A percentile compares a stretch with the other conserved stretches of the same genome.
phyloP scores from a whole-genome alignment of 2,329 filamentous ascomycete species.

The Beauveria bassiana region DNA sequence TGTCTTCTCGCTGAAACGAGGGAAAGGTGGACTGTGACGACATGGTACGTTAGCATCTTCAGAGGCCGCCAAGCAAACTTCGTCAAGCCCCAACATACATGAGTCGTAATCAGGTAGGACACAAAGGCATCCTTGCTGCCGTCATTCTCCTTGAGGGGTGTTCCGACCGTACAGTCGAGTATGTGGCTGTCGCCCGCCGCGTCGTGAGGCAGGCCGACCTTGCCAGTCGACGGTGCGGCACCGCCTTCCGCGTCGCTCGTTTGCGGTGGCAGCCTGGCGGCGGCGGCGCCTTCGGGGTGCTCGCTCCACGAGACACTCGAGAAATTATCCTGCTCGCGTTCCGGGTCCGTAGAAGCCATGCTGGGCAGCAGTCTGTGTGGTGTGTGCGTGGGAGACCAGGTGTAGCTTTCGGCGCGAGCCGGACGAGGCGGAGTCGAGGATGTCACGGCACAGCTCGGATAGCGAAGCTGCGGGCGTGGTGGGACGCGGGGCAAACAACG shows the following conservation, averaged over 20 bases:
- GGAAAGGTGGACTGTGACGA: constrained; percentile 74
- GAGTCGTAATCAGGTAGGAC: constrained; percentile 87
- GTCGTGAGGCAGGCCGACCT: constrained; percentile 34
- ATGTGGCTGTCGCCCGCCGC: constrained; percentile 62
- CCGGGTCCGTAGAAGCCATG: constrained; percentile 8
- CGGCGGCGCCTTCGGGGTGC: constrained; percentile 29
- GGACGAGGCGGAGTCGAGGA: constrained; percentile 9
- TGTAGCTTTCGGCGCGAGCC: constrained; percentile 1
- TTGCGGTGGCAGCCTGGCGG: constrained; percentile 4
- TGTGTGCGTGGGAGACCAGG: background rate
- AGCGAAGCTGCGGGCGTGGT: background rate
- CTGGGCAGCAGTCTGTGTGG: background rate
- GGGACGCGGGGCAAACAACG: background rate
- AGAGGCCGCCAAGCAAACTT: background rate
- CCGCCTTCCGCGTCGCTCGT: background rate
- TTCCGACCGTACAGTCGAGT: constrained; percentile 74
- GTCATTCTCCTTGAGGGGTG: constrained; percentile 89
- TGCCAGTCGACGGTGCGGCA: constrained; percentile 15
- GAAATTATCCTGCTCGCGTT: constrained; percentile 58
- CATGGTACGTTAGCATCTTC: background rate
- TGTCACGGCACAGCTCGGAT: background rate
- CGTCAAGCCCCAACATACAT: constrained; percentile 44
- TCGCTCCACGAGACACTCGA: constrained; percentile 76
- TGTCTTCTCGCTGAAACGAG: constrained; percentile 76
- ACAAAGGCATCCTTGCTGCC: constrained; percentile 95